Conservation (phyloP, 2,329 filamentous ascomycete genomes). For the Neonectria neomacrospora region DNA sequence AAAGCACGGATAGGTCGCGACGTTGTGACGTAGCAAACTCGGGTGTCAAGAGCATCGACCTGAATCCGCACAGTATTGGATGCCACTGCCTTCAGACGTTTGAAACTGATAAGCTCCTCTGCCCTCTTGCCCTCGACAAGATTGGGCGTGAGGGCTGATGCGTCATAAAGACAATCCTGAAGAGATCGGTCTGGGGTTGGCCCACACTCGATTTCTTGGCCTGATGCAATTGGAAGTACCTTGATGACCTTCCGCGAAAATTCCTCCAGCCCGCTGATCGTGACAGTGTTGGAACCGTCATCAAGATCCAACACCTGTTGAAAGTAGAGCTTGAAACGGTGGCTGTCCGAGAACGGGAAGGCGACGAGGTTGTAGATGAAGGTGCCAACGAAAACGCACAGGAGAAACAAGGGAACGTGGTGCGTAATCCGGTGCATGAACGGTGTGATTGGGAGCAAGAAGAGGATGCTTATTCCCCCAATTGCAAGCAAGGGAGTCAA, state of each 20-base stretch:
- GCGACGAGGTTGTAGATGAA: conserved; percentile 86
- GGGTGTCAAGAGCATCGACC: conserved; percentile 78
- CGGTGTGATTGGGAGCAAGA: conserved; percentile 81
- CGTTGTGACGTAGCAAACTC: conserved; percentile 80
- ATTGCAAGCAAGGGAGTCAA: conserved; percentile 78
- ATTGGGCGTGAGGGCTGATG: conserved; percentile 67
- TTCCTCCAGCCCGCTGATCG: conserved; percentile 73
- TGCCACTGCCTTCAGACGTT: conserved; percentile 47
- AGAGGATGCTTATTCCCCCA: conserved; percentile 73
- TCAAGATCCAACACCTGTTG: conserved; percentile 83
- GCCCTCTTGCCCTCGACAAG: conserved; percentile 63
- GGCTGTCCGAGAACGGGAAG: conserved; percentile 86
- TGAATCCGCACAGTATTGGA: conserved; percentile 68
- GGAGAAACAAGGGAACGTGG: conserved; percentile 81
- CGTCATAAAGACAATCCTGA: conserved; percentile 76
- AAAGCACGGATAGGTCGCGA: conserved; percentile 74
- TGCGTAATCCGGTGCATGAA: conserved; percentile 89
- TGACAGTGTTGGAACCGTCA: conserved; percentile 74
- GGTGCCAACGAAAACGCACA: conserved; percentile 78
- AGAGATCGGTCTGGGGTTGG: conserved; percentile 58
- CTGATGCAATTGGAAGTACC: conserved; percentile 76
- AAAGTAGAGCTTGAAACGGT: conserved; percentile 88
- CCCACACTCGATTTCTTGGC: conserved; percentile 67
- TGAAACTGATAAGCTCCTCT: conserved; percentile 71
- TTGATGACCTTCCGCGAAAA: conserved; percentile 75